A percentile compares a stretch with the other conserved stretches of the same genome.
These are phyloP conservation scores for Nyctanthes arbortristis DNA, from an alignment of 257 asterid species.

Conservation along the genomic window DNA sequence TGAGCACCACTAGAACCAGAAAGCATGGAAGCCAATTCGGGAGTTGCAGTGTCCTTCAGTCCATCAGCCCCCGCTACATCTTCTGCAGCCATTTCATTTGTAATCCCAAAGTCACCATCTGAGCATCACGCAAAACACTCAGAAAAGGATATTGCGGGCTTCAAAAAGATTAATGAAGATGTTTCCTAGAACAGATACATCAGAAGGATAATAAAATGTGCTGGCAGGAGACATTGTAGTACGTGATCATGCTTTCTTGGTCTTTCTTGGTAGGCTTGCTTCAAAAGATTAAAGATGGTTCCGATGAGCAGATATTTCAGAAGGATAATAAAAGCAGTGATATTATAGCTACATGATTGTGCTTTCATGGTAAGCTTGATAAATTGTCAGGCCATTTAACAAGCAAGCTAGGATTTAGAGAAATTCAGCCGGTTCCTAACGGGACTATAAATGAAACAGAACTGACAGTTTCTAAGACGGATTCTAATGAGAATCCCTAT, in stretches of 20 bases:
- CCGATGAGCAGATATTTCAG: no score
- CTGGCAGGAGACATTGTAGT: neutral
- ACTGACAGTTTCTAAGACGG: no score
- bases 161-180: neutral
- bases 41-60: conserved; percentile 34
- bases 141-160: neutral
- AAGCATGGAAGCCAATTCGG: conserved; percentile 28
- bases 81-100: conserved; percentile 26
- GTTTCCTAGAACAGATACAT: neutral
- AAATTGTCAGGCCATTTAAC: no score
- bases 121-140: conserved; percentile 29
- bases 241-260: neutral
- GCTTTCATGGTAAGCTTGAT: no score
- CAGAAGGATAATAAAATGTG: neutral
- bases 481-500: no score
- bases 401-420: no score
- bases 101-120: conserved; percentile 43
- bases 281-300: no score
- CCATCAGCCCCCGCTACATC: conserved; percentile 28
- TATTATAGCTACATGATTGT: no score
- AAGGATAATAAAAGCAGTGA: no score
- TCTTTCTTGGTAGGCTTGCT: no score
- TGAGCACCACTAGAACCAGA: conserved; percentile 24
- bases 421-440: no score
- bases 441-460: no score